A percentile compares a stretch with the other conserved stretches of the same genome.
Conservation (phyloP, 2,329 filamentous ascomycete species). For the Drechslera avenae region DNA sequence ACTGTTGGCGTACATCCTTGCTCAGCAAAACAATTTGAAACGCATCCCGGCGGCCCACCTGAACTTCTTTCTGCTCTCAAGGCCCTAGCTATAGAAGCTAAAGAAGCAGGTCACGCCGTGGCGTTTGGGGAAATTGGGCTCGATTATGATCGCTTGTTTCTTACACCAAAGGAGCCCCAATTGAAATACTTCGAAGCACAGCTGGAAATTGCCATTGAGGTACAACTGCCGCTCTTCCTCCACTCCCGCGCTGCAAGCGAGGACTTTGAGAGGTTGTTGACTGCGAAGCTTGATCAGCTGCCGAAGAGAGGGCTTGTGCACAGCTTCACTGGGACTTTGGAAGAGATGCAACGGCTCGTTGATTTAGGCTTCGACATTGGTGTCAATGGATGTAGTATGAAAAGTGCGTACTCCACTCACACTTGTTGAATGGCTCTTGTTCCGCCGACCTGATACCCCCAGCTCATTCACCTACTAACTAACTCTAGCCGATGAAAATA, state of each 20-base stretch:
- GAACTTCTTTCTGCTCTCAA: slow-evolving; percentile 64
- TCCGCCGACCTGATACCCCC: too few species aligned
- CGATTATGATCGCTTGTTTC: slow-evolving; percentile 90
- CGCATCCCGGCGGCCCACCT: slow-evolving; percentile 62
- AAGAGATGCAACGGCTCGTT: slow-evolving; percentile 83
- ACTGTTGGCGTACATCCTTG: slow-evolving; percentile 96
- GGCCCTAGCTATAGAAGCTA: slow-evolving; percentile 65
- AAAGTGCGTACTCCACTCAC: slow-evolving; percentile 58
- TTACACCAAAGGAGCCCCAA: slow-evolving; percentile 79
- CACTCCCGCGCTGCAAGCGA: slow-evolving; percentile 86
- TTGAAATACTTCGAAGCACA: slow-evolving; percentile 84
- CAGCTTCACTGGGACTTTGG: slow-evolving; percentile 86
- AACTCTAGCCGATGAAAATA: slow-evolving; percentile 64
- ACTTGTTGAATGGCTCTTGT: neutral
- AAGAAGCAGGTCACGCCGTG: slow-evolving; percentile 64
- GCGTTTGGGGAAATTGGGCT: slow-evolving; percentile 96
- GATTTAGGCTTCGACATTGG: slow-evolving; percentile 85
- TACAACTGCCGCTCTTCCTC: slow-evolving; percentile 86
- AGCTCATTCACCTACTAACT: slow-evolving; percentile 3
- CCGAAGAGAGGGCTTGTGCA: slow-evolving; percentile 85
- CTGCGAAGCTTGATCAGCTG: slow-evolving; percentile 66
- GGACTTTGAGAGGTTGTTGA: slow-evolving; percentile 74
- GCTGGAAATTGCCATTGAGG: slow-evolving; percentile 74
- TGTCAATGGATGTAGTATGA: slow-evolving; percentile 96
- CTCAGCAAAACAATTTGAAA: slow-evolving; percentile 77